Evolutionary conservation across 129 eudicot species (phyloP), one percentile per base, ranked within the genome.

Genomic region (Silybum marianum): DNA sequence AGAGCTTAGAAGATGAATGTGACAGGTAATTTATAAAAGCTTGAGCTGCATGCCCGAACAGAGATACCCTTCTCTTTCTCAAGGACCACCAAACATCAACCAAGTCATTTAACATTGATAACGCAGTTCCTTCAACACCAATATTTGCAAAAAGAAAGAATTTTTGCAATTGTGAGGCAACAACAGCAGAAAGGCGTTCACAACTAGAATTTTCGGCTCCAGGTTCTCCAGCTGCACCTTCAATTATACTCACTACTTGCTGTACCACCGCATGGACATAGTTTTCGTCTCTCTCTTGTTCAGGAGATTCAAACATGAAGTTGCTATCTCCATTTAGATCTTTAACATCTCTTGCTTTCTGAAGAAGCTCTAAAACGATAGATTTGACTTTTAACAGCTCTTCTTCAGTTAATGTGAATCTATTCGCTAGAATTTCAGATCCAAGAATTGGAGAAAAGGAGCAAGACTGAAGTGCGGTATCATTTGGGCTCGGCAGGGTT

Each of bases 31-130:
- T 86, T 73, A 93, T 85, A 78, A 88, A 96, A 84, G 90, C 98
- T 87, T 89, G 88, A 84, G 97, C 98, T 25, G 99, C 97, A 79
- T 88, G 93, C 80, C 99, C 99, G 84, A 91, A 96, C 48, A 96
- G 86, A 87, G 98, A 87, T 73, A 93, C 93, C 84, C 97, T 84
- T 90, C 97, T 87, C 85, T 77, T 89, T 86, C 99, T 88, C 83
- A 96, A 88, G 80, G 93, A 86, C 99, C 97, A 93, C 97, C 98
- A 96, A 81, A 93, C 81, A 81, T 90, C 90, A 79, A 90, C 85
- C 78, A 96, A 72, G 72, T 87, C 88, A 71, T 80, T 72, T 18
- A 86, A 39, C 76, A 88, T 46, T 79, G 16, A 25, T 51, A 75
- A 68, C 24, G 18, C 34, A 32, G 85, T 77, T 79, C 88, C 90